Percentiles rank a stretch among this genome's conserved stretches.
phyloP scores from a whole-genome alignment of 805 yeast genomes.

The Hyphopichia homilentoma region DNA sequence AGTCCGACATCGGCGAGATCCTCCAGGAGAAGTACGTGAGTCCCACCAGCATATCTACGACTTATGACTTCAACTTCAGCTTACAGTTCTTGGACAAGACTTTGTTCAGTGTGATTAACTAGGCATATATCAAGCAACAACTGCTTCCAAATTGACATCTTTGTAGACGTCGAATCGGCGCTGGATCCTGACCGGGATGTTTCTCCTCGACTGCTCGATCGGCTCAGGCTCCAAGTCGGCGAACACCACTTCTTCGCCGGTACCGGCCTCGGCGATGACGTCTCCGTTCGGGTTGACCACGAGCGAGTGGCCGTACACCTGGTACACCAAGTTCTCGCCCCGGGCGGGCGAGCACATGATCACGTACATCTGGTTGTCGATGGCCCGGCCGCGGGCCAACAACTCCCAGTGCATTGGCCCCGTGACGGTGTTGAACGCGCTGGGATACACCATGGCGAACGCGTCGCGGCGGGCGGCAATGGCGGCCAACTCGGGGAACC shows the following conservation, averaged over 20 bases:
- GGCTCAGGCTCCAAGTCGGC: slow-evolving; percentile 67
- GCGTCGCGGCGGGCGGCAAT: slow-evolving; percentile 56
- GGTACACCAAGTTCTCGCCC: slow-evolving; percentile 53
- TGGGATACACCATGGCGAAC: slow-evolving; percentile 68
- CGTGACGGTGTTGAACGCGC: slow-evolving; percentile 72
- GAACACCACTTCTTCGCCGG: slow-evolving; percentile 69
- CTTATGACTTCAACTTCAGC: slow-evolving; percentile 1
- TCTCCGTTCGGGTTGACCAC: slow-evolving; percentile 63
- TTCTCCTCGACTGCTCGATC: slow-evolving; percentile 54
- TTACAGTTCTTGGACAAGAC: not conserved
- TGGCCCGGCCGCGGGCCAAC: slow-evolving; percentile 61
- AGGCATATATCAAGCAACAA: slow-evolving; percentile 2
- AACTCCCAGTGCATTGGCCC: slow-evolving; percentile 75
- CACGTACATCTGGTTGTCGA: slow-evolving; percentile 64
- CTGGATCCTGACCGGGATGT: slow-evolving; percentile 68
- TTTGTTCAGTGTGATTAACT: not conserved
- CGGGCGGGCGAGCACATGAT: slow-evolving; percentile 81
- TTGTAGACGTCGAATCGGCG: slow-evolving; percentile 66
- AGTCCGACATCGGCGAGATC: too few species aligned
- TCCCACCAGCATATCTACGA: slow-evolving; percentile 1
- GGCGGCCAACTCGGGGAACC: slow-evolving; percentile 72
- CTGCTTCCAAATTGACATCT: slow-evolving; percentile 23
- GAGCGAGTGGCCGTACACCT: slow-evolving; percentile 65
- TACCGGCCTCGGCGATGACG: slow-evolving; percentile 69
- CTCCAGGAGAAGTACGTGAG: not conserved